Evolutionary conservation across 805 yeast species (phyloP).

Genomic region (Candida andamanensis): DNA sequence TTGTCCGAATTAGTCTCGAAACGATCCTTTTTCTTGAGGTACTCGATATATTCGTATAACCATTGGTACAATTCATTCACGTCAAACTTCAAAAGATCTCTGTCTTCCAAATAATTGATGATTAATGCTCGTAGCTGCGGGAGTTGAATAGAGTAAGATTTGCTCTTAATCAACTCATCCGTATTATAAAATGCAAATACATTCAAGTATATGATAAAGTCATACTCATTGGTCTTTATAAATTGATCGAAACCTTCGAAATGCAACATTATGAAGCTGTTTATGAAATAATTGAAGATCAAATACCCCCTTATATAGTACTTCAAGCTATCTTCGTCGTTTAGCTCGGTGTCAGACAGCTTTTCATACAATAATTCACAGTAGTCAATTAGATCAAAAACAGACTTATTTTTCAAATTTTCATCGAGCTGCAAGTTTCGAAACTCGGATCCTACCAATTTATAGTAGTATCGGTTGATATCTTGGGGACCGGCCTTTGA

Average conservation of each 20-base stretch:
- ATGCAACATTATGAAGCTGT: constrained; percentile 38
- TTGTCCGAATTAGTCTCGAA: constrained; percentile 4
- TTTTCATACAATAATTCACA: constrained; percentile 35
- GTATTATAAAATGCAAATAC: constrained; percentile 36
- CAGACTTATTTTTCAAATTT: constrained; percentile 23
- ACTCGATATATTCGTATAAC: constrained; percentile 36
- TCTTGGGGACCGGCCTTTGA: constrained; percentile 11
- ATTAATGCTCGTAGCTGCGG: constrained; percentile 18
- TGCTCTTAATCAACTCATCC: constrained; percentile 19
- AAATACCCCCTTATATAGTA: constrained; percentile 33
- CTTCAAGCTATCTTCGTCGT: constrained; percentile 16
- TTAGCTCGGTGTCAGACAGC: constrained; percentile 12
- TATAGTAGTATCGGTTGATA: constrained; percentile 17
- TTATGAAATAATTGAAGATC: constrained; percentile 39
- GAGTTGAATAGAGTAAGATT: constrained; percentile 18
- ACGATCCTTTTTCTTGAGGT: constrained; percentile 29
- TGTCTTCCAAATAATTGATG: constrained; percentile 24
- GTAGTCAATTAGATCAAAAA: constrained; percentile 38
- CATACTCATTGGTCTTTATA: constrained; percentile 30
- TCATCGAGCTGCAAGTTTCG: constrained; percentile 32
- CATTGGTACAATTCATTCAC: constrained; percentile 32
- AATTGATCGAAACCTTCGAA: constrained; percentile 39
- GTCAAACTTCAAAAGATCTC: constrained; percentile 28
- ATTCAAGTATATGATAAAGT: constrained; percentile 38
- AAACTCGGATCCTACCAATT: constrained; percentile 30